These are phyloP conservation scores for Ophiorrhiza pumila DNA, from an alignment of 257 asterid genomes.

Conservation along the genomic window DNA sequence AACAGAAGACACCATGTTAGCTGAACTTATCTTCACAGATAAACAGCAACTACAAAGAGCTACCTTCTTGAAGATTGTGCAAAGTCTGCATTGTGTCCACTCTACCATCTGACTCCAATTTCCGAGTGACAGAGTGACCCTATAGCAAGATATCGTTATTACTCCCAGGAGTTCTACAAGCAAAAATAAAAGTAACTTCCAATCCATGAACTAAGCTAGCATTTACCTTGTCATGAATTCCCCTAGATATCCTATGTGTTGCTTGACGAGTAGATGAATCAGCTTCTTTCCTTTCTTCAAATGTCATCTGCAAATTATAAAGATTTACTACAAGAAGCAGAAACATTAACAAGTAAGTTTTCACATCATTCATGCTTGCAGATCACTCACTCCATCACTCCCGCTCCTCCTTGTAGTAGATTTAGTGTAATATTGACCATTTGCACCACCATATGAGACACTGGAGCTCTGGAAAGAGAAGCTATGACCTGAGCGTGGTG, in stretches of 20 bases:
- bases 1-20: neutral
- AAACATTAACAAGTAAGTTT: conserved; percentile 4
- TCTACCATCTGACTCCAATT: conserved; percentile 76
- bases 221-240: conserved; percentile 72
- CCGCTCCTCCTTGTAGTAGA: conserved; percentile 74
- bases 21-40: neutral
- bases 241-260: conserved; percentile 64
- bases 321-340: conserved; percentile 18
- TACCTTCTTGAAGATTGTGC: conserved; percentile 87
- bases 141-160: conserved; percentile 24
- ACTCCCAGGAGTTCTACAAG: conserved; percentile 10
- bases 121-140: conserved; percentile 89
- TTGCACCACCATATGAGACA: conserved; percentile 76
- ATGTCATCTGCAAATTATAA: conserved; percentile 46
- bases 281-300: conserved; percentile 89
- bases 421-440: conserved; percentile 75
- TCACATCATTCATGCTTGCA: neutral
- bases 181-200: conserved; percentile 17
- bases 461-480: conserved; percentile 74
- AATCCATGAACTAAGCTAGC: neutral
- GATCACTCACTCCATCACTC: conserved; percentile 74
- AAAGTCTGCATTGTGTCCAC: conserved; percentile 79
- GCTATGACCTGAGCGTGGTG: conserved; percentile 58
- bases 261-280: conserved; percentile 83
- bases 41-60: neutral